These are phyloP conservation scores for Yamadazyma kanchanaburiensis DNA, from an alignment of 1,139 yeast species.

Conservation along the genomic window DNA sequence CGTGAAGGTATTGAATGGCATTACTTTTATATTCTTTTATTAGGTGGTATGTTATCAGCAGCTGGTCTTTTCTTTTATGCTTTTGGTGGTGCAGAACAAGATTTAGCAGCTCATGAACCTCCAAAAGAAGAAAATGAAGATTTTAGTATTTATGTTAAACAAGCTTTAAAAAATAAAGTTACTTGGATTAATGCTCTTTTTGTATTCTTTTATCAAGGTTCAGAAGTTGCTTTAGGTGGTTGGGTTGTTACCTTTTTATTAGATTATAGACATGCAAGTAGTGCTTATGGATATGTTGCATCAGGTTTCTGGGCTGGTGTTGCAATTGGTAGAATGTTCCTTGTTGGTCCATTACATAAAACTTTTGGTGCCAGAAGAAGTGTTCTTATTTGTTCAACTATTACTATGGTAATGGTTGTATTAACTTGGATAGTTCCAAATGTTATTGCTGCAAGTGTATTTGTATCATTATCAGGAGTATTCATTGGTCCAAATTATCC, in stretches of 20 bases:
- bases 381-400: constrained; percentile 29
- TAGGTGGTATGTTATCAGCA: constrained; percentile 35
- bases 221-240: constrained; percentile 67
- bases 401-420: constrained; percentile 32
- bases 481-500: constrained; percentile 57
- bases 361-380: constrained; percentile 50
- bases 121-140: background rate
- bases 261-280: constrained; percentile 49
- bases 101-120: constrained; percentile 31
- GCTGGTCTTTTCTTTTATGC: constrained; percentile 25
- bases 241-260: constrained; percentile 67
- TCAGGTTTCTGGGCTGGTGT: constrained; percentile 75
- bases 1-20: constrained; percentile 51
- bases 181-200: constrained; percentile 57
- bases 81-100: constrained; percentile 41
- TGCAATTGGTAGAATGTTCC: constrained; percentile 54
- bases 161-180: constrained; percentile 37
- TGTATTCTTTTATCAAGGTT: constrained; percentile 63
- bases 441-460: constrained; percentile 39
- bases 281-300: constrained; percentile 58
- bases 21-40: constrained; percentile 46
- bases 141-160: constrained; percentile 3
- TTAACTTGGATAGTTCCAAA: constrained; percentile 46
- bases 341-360: constrained; percentile 40
- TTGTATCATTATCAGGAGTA: constrained; percentile 47